Percentiles rank a stretch among this genome's conserved stretches.
Evolutionary conservation across 164 flowering plant genomes (phyloP).

Genomic region (Warburgia ugandensis): DNA sequence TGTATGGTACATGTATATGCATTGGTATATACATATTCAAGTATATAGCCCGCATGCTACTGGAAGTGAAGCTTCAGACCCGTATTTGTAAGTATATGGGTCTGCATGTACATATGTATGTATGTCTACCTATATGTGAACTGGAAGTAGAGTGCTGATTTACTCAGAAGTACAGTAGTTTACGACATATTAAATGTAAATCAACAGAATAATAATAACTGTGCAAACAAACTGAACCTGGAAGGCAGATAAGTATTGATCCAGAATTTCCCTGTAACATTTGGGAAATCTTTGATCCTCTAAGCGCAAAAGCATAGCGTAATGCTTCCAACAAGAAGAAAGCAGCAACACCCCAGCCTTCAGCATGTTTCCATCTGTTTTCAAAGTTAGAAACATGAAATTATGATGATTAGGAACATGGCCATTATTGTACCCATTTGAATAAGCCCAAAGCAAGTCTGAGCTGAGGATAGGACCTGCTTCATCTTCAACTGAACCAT

Average conservation of each 20-base stretch:
- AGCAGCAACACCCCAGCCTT: conserved; percentile 46
- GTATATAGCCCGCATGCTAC: no score
- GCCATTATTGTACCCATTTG: background rate
- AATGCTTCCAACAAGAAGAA: conserved; percentile 86
- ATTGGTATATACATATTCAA: no score
- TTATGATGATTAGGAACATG: conserved; percentile 1
- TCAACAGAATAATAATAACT: background rate
- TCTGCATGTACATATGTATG: no score
- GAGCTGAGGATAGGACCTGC: conserved; percentile 38
- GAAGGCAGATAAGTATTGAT: conserved; percentile 67
- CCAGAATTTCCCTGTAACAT: conserved; percentile 41
- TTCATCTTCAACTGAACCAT: conserved; percentile 33
- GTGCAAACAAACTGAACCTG: conserved; percentile 35
- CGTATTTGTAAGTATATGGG: no score
- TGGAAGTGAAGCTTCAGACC: no score
- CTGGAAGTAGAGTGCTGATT: no score
- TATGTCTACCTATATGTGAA: no score
- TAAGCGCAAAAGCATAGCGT: conserved; percentile 49
- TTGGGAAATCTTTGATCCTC: conserved; percentile 45
- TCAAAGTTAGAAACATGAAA: conserved; percentile 7
- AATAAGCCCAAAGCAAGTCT: conserved; percentile 6
- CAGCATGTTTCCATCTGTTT: conserved; percentile 31
- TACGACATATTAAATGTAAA: background rate
- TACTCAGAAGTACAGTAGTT: no score
- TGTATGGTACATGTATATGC: no score